Percentiles rank a stretch among this genome's conserved stretches.
Evolutionary conservation across 1,139 yeast species (phyloP).

Genomic region (Pichia sp.): DNA sequence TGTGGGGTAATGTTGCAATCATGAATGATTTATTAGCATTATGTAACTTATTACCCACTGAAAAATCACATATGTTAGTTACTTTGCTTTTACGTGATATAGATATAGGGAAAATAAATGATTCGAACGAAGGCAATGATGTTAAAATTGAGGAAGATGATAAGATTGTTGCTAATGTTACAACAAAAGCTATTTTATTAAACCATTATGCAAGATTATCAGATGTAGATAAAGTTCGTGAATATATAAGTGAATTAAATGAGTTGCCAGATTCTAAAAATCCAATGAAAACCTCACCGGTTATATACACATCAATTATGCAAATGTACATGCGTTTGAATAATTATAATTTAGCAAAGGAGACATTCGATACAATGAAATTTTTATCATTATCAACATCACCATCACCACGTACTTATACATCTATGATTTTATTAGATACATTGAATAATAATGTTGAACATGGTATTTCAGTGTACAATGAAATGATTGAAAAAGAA

Average conservation of each 20-base stretch:
- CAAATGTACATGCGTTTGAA: conserved; percentile 57
- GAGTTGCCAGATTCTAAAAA: conserved; percentile 11
- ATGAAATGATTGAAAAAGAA: conserved; percentile 49
- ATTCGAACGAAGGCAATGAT: not conserved
- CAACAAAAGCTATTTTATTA: conserved; percentile 41
- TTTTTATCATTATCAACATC: conserved; percentile 57
- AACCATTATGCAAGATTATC: conserved; percentile 27
- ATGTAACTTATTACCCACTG: conserved; percentile 11
- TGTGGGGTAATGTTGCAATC: conserved; percentile 33
- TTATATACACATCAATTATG: conserved; percentile 56
- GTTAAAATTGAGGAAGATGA: not conserved
- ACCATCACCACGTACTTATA: conserved; percentile 66
- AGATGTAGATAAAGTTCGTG: conserved; percentile 34
- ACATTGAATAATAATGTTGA: conserved; percentile 59
- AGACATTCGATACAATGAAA: conserved; percentile 80
- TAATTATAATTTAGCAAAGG: conserved; percentile 57
- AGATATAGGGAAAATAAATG: conserved; percentile 4
- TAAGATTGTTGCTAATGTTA: conserved; percentile 31
- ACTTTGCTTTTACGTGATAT: conserved; percentile 27
- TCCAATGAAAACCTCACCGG: conserved; percentile 30
- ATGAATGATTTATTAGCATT: conserved; percentile 34
- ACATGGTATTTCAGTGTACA: conserved; percentile 66
- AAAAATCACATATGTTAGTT: conserved; percentile 16
- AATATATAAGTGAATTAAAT: conserved; percentile 15
- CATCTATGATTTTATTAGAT: conserved; percentile 62